phyloP scores from a whole-genome alignment of 1,139 yeast species.

The Pichia cactophila region DNA sequence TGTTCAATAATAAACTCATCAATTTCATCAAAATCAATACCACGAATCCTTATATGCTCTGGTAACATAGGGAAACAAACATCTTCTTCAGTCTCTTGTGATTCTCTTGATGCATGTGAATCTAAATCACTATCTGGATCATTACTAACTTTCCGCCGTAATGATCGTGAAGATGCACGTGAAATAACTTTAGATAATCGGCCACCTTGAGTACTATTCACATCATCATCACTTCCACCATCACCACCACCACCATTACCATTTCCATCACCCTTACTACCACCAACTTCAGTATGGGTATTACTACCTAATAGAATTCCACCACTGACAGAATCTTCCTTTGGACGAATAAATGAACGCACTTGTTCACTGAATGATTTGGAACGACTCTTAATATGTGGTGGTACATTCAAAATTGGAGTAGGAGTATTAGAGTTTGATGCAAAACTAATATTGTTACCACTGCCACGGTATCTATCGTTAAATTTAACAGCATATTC shows the following conservation, averaged over 20 bases:
- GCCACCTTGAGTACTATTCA: constrained; percentile 9
- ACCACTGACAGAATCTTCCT: constrained; percentile 22
- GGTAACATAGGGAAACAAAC: constrained; percentile 93
- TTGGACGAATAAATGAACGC: constrained; percentile 27
- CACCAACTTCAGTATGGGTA: constrained; percentile 1
- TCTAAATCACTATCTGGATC: constrained; percentile 53
- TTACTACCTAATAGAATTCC: constrained; percentile 20
- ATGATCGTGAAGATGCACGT: constrained; percentile 21
- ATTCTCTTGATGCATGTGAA: constrained; percentile 64
- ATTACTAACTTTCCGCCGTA: constrained; percentile 22
- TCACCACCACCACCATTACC: constrained; percentile 2
- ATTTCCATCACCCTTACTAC: not conserved
- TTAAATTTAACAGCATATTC: constrained; percentile 17
- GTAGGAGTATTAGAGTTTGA: constrained; percentile 16
- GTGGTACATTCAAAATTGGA: constrained; percentile 12
- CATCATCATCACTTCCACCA: not conserved
- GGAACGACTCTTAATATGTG: constrained; percentile 12
- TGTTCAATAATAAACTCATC: constrained; percentile 62
- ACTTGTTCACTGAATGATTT: constrained; percentile 33
- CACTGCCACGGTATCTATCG: constrained; percentile 9
- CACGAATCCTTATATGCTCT: constrained; percentile 60
- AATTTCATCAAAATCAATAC: constrained; percentile 72
- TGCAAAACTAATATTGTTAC: constrained; percentile 10
- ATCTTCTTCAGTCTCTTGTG: constrained; percentile 91
- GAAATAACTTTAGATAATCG: constrained; percentile 16